Base-by-base conservation (phyloP, 768 basidiomycete species). In the Boletales sp. region DNA sequence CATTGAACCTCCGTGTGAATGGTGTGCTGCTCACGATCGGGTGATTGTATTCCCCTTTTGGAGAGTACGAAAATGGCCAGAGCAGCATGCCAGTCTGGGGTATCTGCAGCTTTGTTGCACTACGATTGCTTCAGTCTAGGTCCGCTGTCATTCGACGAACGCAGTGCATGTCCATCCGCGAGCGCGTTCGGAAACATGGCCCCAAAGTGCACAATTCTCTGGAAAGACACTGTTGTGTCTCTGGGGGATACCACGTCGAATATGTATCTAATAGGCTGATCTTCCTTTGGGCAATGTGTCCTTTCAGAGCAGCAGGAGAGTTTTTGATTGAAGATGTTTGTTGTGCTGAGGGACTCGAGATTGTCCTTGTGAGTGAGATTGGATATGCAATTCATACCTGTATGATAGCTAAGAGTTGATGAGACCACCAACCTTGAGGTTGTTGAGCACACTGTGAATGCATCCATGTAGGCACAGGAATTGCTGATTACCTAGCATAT, bases 271-370 rank as follows among this genome's bases (percentile, higher is more conserved):
- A 38, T 7, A 10, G 37, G 37, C 1, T n/a, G 4, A 7, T 14
- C 8, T 8, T 42, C 19, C 47, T 51, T 13, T 7, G 13, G 4
- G n/a, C 5, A 14, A 41, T 52, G 43, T 46, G 45, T n/a, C 43
- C 18, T 0, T 45, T 40, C 27, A 62, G 31, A 1, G 1, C 44
- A 24, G 53, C 39, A 58, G 48, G 15, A 62, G 58, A 57, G 8
- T 3, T 8, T 8, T 10, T 18, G 37, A 10, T 68, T 68, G 15
- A 74, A 44, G 30, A 73, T 58, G 44, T 69, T 61, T 2, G 72
- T 72, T 34, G 71, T 71, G 15, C 72, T 72, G 8, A 71, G 55
- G 7, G 64, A 62, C n/a, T 56, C 47, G 24, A 74, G 62, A 11
- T 56, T 51, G 5, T 50, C 61, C 4, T 74, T 69, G 40, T 65